Base-by-base conservation (phyloP, 768 basidiomycete genomes). In the Pleurotus eryngii region DNA sequence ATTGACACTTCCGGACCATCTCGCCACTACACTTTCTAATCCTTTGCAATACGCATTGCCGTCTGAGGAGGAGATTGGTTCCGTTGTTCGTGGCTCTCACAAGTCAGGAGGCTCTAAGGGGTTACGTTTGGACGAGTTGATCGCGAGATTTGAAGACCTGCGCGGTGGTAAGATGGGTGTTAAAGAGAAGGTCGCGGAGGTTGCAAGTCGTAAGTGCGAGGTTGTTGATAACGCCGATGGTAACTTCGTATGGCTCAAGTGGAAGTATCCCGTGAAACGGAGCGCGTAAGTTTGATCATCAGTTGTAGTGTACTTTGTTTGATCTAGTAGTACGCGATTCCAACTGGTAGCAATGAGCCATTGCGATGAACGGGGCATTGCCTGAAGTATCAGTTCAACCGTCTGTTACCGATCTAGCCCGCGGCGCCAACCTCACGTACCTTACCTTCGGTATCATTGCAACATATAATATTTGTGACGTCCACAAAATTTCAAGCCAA, bases 131-230 rank as follows among this genome's bases (percentile, higher is more conserved):
- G 76, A 83, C 37, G 90, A 94, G 64, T 68, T 95, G 45, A 64
- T 91, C 4, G 70, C 76, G 22, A 78, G 78, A 65, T 85, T 85
- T 60, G 71, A 78, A 40, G 70, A 75, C 26, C 59, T 80, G 48
- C 76, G 78, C 27, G 66, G 72, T 60, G 75, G 80, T 26, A 84
- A 84, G 71, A 66, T 75, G 46, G 92, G 90, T 24, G 83, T 92
- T 2, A 76, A 71, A 64, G 86, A 86, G 64, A 97, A 95, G 73
- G 76, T 96, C 18, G 61, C 81, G 37, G 93, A 95, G 61, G 84
- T 97, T 47, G 79, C 90, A 11, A 66, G 74, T 56, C 85, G 93
- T 63, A 81, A 76, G 64, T 93, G 90, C 64, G 75, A 79, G 40
- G 68, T 84, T 42, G 75, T 82, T 17, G 80, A 83, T 61, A 84